A percentile compares a stretch with the other conserved stretches of the same genome.
Evolutionary conservation across 805 yeast genomes (phyloP).

Genomic region (Suhomyces sp.): DNA sequence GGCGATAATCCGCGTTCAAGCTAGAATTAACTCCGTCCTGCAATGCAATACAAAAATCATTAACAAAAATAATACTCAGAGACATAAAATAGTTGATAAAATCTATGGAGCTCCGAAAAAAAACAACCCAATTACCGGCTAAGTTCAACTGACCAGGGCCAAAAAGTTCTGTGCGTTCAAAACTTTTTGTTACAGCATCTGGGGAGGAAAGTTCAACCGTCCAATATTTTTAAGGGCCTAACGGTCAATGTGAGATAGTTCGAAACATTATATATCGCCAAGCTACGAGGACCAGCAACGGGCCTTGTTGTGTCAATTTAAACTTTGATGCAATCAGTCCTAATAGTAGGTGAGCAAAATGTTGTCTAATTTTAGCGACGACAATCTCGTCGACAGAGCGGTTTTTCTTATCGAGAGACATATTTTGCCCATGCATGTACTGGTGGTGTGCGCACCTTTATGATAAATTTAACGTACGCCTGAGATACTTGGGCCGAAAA

Average conservation of each 20-base stretch:
- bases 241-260: neutral
- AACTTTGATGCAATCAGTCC: neutral
- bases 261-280: neutral
- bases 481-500: neutral
- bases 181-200: neutral
- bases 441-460: neutral
- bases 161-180: neutral
- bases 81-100: neutral
- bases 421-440: neutral
- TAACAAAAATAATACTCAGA: neutral
- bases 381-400: neutral
- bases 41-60: neutral
- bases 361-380: neutral
- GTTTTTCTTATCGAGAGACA: neutral
- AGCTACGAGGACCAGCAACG: neutral
- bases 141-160: neutral
- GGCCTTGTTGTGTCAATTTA: neutral
- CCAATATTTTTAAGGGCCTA: neutral
- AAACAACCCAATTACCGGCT: neutral
- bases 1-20: neutral
- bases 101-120: neutral
- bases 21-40: neutral
- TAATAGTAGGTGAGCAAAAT: neutral
- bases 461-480: neutral
- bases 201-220: neutral